Evolutionary conservation across 306 rosid species (phyloP), one percentile per base, ranked within the genome.

Genomic region (Lathyrus oleraceus): DNA sequence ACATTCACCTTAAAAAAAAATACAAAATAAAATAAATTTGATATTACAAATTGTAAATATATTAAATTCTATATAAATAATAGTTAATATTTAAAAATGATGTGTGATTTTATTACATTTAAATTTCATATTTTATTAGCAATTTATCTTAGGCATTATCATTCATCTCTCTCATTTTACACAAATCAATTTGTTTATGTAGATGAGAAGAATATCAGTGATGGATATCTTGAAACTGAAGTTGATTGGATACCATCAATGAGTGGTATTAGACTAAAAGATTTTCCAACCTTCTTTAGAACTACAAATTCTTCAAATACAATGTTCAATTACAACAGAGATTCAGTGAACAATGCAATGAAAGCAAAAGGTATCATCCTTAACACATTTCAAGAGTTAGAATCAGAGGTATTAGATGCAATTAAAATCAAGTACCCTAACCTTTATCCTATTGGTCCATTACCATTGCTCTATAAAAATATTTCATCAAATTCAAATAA

Each of bases 171-270:
- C 60, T 10, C 30, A 53, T n/a, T 53, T 21, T 53, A 53, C 12
- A 53, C n/a, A 53, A 53, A 53, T 23, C 2, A 14, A 44, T 8
- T 64, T 64, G 15, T 59, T 44, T 23, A 11, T 44, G 12, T 4
- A 78, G 81, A 76, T 60, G 81, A 76, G 67, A 76, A 70, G 69
- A 47, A 71, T 71, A 52, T 76, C 5, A 16, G 0, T 21, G 70
- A 76, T 54, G 78, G 78, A 14, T 81, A 60, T 71, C 58, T 81
- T 36, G 78, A 81, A 8, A 72, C 76, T 60, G 64, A 66, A 52
- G 57, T 81, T 51, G 81, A 81, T 53, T 81, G 84, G 84, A 81
- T 71, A 47, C 59, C 81, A 44, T 75, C 73, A 58, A 67, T 67
- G 84, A 76, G 13, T 71, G 84, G 81, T 10, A 42, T 27, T 15